A percentile compares a stretch with the other conserved stretches of the same genome.
phyloP scores from a whole-genome alignment of 2,329 filamentous ascomycete species.

The Chaetomiaceae sp. region DNA sequence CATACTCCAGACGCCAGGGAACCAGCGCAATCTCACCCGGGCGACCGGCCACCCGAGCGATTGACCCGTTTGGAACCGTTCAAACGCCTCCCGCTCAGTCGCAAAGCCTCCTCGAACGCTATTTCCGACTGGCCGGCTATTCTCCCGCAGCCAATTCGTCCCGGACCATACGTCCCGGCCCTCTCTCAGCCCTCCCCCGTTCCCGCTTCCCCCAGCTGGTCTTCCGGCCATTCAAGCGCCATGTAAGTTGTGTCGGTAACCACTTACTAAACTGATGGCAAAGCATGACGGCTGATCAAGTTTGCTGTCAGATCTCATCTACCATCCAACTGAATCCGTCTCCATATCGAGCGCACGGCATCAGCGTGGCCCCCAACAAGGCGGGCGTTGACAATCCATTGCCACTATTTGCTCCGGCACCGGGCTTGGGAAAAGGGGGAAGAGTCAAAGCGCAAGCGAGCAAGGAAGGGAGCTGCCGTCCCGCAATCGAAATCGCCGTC shows the following conservation, averaged over 20 bases:
- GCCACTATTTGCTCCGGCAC: too few species aligned
- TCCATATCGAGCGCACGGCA: too few species aligned
- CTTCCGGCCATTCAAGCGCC: not conserved
- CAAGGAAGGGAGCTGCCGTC: not conserved
- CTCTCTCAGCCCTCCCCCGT: constrained; percentile 24
- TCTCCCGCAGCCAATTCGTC: not conserved
- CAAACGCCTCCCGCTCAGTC: constrained; percentile 10
- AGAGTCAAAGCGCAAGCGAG: not conserved
- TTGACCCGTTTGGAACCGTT: too few species aligned
- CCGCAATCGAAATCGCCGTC: too few species aligned
- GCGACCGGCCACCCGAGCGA: too few species aligned
- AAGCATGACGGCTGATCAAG: too few species aligned
- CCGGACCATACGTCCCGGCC: constrained; percentile 16
- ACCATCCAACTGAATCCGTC: too few species aligned
- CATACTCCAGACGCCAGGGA: too few species aligned
- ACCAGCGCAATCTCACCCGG: not conserved
- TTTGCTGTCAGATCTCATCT: too few species aligned
- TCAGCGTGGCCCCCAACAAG: too few species aligned
- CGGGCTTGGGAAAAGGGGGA: not conserved
- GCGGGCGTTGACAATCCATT: too few species aligned
- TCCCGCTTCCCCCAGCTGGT: constrained; percentile 13
- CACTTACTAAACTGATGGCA: too few species aligned
- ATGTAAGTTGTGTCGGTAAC: constrained; percentile 21
- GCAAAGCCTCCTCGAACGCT: constrained; percentile 8
- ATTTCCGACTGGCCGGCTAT: constrained; percentile 13